phyloP scores from a whole-genome alignment of 78 protist species.

The Tieghemostelium lacteum region DNA sequence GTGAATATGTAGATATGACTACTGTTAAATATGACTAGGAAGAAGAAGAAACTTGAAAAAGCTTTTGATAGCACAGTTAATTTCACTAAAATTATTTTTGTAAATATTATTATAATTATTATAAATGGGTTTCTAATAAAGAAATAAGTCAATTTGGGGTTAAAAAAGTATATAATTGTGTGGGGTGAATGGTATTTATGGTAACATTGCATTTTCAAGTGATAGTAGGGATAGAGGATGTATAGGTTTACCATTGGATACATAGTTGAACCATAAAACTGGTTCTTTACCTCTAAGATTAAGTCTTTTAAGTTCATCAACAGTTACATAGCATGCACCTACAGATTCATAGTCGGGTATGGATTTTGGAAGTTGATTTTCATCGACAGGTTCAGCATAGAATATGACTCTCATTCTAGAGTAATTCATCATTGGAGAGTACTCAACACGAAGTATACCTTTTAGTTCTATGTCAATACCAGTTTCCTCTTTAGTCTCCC shows the following conservation, averaged over 20 bases:
- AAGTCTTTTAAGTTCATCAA: not conserved
- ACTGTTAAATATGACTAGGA: not conserved
- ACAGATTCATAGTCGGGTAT: constrained; percentile 60
- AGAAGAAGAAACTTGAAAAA: not conserved
- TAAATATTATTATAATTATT: too few relatives aligned
- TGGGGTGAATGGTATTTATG: too few relatives aligned
- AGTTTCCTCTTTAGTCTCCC: constrained; percentile 74
- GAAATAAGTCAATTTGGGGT: too few relatives aligned
- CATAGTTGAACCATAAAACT: constrained; percentile 46
- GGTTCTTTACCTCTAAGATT: constrained; percentile 54
- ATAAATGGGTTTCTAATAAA: too few relatives aligned
- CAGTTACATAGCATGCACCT: constrained; percentile 31
- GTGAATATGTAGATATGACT: not conserved
- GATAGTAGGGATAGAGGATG: constrained; percentile 38
- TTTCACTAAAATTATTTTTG: too few relatives aligned
- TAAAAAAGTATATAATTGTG: too few relatives aligned
- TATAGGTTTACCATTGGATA: constrained; percentile 16
- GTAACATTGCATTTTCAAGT: constrained; percentile 40
- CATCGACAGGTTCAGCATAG: constrained; percentile 59
- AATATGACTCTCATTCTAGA: constrained; percentile 65
- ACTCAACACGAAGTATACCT: constrained; percentile 67
- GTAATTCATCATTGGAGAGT: constrained; percentile 3
- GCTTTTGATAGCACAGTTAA: not conserved
- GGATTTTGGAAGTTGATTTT: constrained; percentile 34
- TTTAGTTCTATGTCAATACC: constrained; percentile 74